phyloP scores from a whole-genome alignment of 768 basidiomycete genomes.

The Gelatoporia subvermispora region DNA sequence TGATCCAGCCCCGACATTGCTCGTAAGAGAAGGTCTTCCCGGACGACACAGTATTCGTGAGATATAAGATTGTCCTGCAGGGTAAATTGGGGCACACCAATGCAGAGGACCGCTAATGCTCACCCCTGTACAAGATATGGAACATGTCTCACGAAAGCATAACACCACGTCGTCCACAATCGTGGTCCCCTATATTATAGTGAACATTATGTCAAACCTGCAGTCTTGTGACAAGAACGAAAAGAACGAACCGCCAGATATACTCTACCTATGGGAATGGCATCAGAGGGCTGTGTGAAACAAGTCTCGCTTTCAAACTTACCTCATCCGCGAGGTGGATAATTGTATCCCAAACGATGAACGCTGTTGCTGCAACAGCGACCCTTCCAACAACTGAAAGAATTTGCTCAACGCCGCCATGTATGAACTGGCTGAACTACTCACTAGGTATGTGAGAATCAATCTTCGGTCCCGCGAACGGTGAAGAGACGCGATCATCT shows the following conservation, averaged over 20 bases:
- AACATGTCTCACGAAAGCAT: slow-evolving; percentile 8
- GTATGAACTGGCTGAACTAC: no score
- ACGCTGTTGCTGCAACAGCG: slow-evolving; percentile 5
- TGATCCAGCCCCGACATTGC: slow-evolving; percentile 5
- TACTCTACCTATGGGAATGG: neutral
- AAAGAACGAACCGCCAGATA: neutral
- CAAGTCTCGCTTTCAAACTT: neutral
- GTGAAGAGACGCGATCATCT: no score
- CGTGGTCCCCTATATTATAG: no score
- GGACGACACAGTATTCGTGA: neutral
- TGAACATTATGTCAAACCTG: no score
- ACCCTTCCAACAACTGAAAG: slow-evolving; percentile 1
- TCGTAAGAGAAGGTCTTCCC: neutral
- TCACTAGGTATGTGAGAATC: no score
- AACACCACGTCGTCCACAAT: neutral
- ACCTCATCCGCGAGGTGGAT: slow-evolving; percentile 14
- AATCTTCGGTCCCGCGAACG: no score
- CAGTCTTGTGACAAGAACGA: neutral
- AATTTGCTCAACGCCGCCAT: no score
- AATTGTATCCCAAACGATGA: slow-evolving; percentile 12
- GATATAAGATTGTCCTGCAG: neutral
- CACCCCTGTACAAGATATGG: slow-evolving; percentile 6
- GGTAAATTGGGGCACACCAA: neutral
- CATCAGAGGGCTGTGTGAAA: no score
- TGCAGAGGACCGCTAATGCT: neutral